Evolutionary conservation across 345 rosid genomes (phyloP), one percentile per base, ranked within the genome.

Genomic region (Euphorbia pulcherrima): DNA sequence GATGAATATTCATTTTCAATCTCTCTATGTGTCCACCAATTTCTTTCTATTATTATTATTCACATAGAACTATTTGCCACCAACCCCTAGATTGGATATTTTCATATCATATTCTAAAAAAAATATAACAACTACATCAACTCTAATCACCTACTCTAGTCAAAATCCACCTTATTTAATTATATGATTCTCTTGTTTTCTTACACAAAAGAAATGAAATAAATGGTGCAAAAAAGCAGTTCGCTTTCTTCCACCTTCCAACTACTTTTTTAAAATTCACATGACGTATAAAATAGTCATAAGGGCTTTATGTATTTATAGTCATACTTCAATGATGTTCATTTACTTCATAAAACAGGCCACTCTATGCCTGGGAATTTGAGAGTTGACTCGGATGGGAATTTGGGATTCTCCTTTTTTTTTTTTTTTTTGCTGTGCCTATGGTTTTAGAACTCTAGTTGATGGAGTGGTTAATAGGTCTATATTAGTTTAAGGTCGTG

Each of bases 11-110:
- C 21, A 62, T 56, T 39, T 18, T 37, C 44, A 5, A 8, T 23
- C 8, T 6, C 44, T 4, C 10, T 39, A 39, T 4, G 12, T 33
- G 14, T 16, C 37, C 44, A 39, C 37, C 37, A 20, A 5, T 30
- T 30, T 65, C 47, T 51, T 3, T 29, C 4, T 18, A 20, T n/a
- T 11, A 20, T n/a, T 11, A 64, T 16, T 11, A 21, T 23, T 64
- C 24, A 29, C 30, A 5, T n/a, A 23, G 24, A 2, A 28, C 44
- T 26, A 20, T 28, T 18, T 57, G 44, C 29, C 64, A 68, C 63
- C 64, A 57, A 68, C 71, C 64, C 71, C 26, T 55, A 23, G 26
- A 3, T 55, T 16, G 14, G 37, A 27, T 13, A n/a, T 30, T 21
- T 6, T 0, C 14, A 40, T 26, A 21, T 0, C 8, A 9, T 5